Evolutionary conservation across 208 protist species (phyloP).

Genomic region (Entamoeba histolytica): DNA sequence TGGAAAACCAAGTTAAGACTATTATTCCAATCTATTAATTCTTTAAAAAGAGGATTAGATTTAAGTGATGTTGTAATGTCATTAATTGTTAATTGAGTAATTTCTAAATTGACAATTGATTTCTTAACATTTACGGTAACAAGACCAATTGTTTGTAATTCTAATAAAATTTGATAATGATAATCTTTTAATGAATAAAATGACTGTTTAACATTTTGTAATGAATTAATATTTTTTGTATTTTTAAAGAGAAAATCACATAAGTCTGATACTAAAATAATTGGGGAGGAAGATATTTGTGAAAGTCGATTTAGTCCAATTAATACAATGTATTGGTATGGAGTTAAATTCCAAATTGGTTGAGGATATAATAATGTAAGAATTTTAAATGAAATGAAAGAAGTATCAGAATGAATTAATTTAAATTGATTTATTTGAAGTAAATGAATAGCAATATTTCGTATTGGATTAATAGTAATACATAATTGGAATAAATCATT

Average conservation of each 20-base stretch:
- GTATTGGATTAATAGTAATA: not conserved
- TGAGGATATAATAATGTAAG: not conserved
- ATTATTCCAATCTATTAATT: not conserved
- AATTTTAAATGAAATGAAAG: not conserved
- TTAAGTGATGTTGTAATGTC: not conserved
- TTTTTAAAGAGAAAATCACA: not conserved
- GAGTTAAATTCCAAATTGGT: not conserved
- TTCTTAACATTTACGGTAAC: not conserved
- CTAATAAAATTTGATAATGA: not conserved
- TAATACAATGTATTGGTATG: not conserved
- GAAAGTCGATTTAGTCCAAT: not conserved
- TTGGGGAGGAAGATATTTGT: not conserved
- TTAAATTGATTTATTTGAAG: too few species aligned
- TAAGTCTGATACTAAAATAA: not conserved
- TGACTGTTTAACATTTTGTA: not conserved
- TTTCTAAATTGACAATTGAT: not conserved
- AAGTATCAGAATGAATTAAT: not conserved
- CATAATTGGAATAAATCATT: not conserved
- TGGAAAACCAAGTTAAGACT: not conserved
- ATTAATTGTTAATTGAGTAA: not conserved
- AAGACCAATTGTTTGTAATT: not conserved
- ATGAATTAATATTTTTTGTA: not conserved
- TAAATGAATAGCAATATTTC: not conserved
- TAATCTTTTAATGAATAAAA: not conserved
- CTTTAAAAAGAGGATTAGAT: not conserved